Base-by-base conservation (phyloP, 1,284 basidiomycete species). In the Cryptococcus depauperatus region DNA sequence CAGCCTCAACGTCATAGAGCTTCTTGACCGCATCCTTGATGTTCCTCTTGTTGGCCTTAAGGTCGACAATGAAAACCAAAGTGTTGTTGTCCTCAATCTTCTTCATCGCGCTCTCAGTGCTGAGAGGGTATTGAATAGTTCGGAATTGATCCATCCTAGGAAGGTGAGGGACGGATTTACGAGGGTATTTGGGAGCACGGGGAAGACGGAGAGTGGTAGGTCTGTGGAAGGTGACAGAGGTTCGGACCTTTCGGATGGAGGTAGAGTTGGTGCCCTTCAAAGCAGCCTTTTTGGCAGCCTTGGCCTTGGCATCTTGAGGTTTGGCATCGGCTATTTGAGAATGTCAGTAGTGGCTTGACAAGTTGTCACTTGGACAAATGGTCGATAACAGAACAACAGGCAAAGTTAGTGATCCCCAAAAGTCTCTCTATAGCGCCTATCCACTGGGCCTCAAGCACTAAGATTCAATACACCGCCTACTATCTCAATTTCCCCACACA, bases 1-100 rank as follows among this genome's bases (percentile, higher is more conserved):
- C 84, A 29, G 91, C 86, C 74, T 93, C 83, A 47, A 97, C 91
- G 65, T 96, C 92, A 76, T 97, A 97, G 61, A 97, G 75, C 81
- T 96, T 95, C 83, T 97, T 96, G 61, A 98, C 88, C 8, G 93
- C 93, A 61, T 91, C 89, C 81, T 92, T 93, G 77, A 98, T 97
- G 74, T 96, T 89, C 50, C 90, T 82, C 83, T 98, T 98, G 84
- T 97, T 98, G 82, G 75, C 78, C 69, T 82, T 83, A 72, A 96
- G 72, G 75, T 97, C 92, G 45, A 95, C 90, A 58, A 97, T 85
- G 78, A 97, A 97, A 53, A 97, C 92, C 50, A 98, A 81, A 35
- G 93, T 97, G 78, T 98, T 98, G 79, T 96, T 84, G 75, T 97
- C 93, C 79, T 98, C 93, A 58, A 98, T 97, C 83, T 98, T 96